phyloP scores from a whole-genome alignment of 139 green algal genomes.

The Volvox africanus region DNA sequence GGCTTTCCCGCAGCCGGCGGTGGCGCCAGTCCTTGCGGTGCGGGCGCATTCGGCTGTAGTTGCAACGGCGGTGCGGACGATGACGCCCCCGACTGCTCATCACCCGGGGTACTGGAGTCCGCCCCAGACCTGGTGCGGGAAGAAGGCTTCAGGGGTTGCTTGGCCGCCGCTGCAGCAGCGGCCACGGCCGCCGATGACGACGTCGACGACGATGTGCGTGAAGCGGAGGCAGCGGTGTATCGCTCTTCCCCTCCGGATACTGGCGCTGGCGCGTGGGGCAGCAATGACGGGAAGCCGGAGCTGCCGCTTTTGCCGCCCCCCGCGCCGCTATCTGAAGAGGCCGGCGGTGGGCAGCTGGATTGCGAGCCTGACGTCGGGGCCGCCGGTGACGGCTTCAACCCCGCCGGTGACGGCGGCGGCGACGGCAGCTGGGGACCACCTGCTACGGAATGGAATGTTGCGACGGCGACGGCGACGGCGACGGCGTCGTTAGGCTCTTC shows the following conservation, averaged over 20 bases:
- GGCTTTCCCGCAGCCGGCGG: neutral
- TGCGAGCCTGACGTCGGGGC: neutral
- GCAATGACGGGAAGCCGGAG: neutral
- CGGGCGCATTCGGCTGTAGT: neutral
- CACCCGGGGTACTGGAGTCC: neutral
- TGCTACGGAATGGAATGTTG: neutral
- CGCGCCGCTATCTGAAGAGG: neutral
- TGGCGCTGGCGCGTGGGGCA: neutral
- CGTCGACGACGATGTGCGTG: neutral
- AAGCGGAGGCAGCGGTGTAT: neutral
- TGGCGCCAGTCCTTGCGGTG: neutral
- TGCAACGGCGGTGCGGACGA: neutral
- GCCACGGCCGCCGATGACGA: neutral
- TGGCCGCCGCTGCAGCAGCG: neutral
- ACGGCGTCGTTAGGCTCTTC: neutral
- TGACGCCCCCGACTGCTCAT: neutral
- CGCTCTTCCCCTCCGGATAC: neutral
- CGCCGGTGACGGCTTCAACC: neutral
- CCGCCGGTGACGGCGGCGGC: neutral
- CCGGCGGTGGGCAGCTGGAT: neutral
- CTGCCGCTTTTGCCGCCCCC: neutral
- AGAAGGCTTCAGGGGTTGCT: neutral
- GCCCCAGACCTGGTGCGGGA: neutral
- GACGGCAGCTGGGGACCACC: neutral
- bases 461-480: neutral